These are phyloP conservation scores for Ustilago nuda DNA, from an alignment of 1,284 basidiomycete species.

Conservation along the genomic window DNA sequence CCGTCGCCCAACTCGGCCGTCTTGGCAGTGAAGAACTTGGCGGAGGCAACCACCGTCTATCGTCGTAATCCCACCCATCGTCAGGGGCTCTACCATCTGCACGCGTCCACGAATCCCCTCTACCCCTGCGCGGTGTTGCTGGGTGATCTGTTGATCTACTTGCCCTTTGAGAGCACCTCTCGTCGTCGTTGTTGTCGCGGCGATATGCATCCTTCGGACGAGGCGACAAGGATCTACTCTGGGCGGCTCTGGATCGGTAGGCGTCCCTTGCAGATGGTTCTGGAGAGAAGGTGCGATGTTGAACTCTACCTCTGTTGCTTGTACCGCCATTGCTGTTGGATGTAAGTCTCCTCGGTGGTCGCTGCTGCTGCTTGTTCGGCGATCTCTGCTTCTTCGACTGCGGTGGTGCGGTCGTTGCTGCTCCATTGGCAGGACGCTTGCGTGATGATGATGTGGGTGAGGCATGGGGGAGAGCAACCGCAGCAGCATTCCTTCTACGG, in stretches of 20 bases:
- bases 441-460: neutral
- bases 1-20: slow-evolving; percentile 15
- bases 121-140: slow-evolving; percentile 10
- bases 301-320: neutral
- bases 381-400: slow-evolving; percentile 14
- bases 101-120: slow-evolving; percentile 23
- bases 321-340: neutral
- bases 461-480: neutral
- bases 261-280: slow-evolving; percentile 2
- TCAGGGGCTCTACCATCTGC: neutral
- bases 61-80: slow-evolving; percentile 2
- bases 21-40: slow-evolving; percentile 7
- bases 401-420: neutral
- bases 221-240: slow-evolving; percentile 14
- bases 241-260: slow-evolving; percentile 1
- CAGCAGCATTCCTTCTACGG: slow-evolving; percentile 7
- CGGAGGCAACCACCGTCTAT: neutral
- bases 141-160: slow-evolving; percentile 10
- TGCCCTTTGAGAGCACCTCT: neutral
- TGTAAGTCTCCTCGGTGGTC: neutral
- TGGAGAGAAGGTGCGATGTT: neutral
- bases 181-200: neutral
- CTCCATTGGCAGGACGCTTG: slow-evolving; percentile 19
- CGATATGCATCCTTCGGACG: neutral
- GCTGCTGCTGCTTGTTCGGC: slow-evolving; percentile 8